phyloP scores from a whole-genome alignment of 2,329 filamentous ascomycete species.

The Penicillium hesseltinei region DNA sequence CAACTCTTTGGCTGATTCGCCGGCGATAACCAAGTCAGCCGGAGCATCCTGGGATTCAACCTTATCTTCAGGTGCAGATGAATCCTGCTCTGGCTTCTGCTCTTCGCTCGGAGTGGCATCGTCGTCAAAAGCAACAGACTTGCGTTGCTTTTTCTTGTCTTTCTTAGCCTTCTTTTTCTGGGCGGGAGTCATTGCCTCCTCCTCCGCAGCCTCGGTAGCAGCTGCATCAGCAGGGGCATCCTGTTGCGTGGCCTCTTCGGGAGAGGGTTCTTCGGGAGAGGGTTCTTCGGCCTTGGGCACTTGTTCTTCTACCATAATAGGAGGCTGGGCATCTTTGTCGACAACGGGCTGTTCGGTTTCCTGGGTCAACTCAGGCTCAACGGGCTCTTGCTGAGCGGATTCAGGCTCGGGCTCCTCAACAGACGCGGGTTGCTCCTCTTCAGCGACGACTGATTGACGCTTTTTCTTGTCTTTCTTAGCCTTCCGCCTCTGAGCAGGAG shows the following conservation, averaged over 20 bases:
- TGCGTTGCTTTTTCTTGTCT: conserved; percentile 24
- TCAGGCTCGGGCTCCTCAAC: conserved; percentile 2
- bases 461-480: conserved; percentile 26
- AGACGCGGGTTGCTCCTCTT: background rate
- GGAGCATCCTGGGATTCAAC: background rate
- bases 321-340: background rate
- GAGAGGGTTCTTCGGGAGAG: background rate
- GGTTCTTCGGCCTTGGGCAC: conserved; percentile 1
- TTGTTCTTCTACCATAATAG: conserved; percentile 9
- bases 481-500: conserved; percentile 19
- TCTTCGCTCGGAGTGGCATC: background rate
- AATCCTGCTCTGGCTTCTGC: conserved; percentile 8
- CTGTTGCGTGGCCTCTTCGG: background rate
- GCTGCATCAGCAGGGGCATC: conserved; percentile 2
- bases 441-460: conserved; percentile 19
- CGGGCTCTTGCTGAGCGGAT: background rate
- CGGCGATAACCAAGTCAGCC: background rate
- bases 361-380: background rate
- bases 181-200: conserved; percentile 17
- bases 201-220: background rate
- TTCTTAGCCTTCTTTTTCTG: conserved; percentile 21
- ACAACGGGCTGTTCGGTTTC: background rate
- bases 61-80: background rate
- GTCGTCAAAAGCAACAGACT: conserved; percentile 19
- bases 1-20: conserved; percentile 5